phyloP scores from a whole-genome alignment of 148 eudicot genomes.

The Rhododendron ovatum region DNA sequence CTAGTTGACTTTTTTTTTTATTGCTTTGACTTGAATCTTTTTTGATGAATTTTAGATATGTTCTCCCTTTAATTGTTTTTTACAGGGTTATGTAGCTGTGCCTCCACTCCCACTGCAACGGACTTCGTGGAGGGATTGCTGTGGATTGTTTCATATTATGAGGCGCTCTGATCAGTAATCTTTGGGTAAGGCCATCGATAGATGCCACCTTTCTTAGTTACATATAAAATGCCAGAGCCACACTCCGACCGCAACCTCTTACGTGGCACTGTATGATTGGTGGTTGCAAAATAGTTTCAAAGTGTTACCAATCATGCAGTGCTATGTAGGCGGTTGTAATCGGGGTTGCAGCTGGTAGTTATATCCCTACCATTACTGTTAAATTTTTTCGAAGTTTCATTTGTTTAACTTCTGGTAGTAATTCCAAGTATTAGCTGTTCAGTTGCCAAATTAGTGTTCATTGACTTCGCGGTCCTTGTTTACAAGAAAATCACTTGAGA shows the following conservation, averaged over 20 bases:
- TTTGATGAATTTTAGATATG: neutral
- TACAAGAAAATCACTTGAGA: neutral
- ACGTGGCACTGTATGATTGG: too few relatives aligned
- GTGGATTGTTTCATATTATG: neutral
- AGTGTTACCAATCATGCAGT: too few relatives aligned
- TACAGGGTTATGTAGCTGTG: neutral
- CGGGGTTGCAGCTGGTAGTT: too few relatives aligned
- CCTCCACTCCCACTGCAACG: neutral
- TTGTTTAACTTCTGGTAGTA: neutral
- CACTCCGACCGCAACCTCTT: too few relatives aligned
- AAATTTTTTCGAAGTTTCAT: too few relatives aligned
- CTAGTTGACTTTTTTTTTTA: neutral
- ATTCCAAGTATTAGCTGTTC: neutral
- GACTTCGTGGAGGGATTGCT: conserved; percentile 4
- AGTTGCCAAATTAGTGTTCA: neutral
- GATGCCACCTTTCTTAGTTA: neutral
- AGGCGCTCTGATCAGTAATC: neutral
- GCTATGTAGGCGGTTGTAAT: too few relatives aligned
- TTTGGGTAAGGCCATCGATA: neutral
- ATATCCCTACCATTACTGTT: too few relatives aligned
- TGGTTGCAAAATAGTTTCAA: too few relatives aligned
- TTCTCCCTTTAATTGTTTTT: neutral
- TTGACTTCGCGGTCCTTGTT: neutral
- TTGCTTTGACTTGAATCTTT: neutral
- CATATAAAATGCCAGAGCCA: too few relatives aligned